These are phyloP conservation scores for Saraca asoca DNA, from an alignment of 331 rosid genomes.

Conservation along the genomic window DNA sequence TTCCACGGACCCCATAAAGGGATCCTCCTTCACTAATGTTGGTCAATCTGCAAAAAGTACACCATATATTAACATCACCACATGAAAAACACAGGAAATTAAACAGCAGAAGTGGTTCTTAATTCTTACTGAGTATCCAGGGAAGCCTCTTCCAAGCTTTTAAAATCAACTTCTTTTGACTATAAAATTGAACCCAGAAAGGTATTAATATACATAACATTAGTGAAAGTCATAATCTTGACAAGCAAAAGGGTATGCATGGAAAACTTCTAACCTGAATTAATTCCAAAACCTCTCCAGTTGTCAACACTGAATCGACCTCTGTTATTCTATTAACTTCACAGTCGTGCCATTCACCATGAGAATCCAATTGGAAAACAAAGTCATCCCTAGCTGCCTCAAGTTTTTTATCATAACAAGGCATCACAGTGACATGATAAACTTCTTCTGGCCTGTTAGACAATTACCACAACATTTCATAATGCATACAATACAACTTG, in stretches of 20 bases:
- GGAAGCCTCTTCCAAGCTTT: slow-evolving; percentile 71
- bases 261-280: slow-evolving; percentile 66
- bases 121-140: slow-evolving; percentile 67
- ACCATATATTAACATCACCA: slow-evolving; percentile 17
- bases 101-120: slow-evolving; percentile 26
- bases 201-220: slow-evolving; percentile 17
- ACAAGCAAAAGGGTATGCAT: slow-evolving; percentile 3
- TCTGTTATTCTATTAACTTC: slow-evolving; percentile 52
- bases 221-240: slow-evolving; percentile 6
- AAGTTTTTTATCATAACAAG: slow-evolving; percentile 96
- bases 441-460: slow-evolving; percentile 75
- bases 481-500: neutral
- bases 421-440: slow-evolving; percentile 96
- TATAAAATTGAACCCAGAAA: slow-evolving; percentile 43
- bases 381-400: slow-evolving; percentile 97
- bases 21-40: slow-evolving; percentile 68
- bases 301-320: slow-evolving; percentile 95
- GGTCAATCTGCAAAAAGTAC: slow-evolving; percentile 59
- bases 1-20: slow-evolving; percentile 80
- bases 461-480: slow-evolving; percentile 26
- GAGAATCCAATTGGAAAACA: slow-evolving; percentile 57
- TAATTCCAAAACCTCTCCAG: slow-evolving; percentile 90
- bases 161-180: slow-evolving; percentile 74
- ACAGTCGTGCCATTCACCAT: slow-evolving; percentile 40
- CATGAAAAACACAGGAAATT: slow-evolving; percentile 12